Percentiles rank a stretch among this genome's conserved stretches.
phyloP scores from a whole-genome alignment of 768 basidiomycete genomes.

The Phanerochaete carnosa region DNA sequence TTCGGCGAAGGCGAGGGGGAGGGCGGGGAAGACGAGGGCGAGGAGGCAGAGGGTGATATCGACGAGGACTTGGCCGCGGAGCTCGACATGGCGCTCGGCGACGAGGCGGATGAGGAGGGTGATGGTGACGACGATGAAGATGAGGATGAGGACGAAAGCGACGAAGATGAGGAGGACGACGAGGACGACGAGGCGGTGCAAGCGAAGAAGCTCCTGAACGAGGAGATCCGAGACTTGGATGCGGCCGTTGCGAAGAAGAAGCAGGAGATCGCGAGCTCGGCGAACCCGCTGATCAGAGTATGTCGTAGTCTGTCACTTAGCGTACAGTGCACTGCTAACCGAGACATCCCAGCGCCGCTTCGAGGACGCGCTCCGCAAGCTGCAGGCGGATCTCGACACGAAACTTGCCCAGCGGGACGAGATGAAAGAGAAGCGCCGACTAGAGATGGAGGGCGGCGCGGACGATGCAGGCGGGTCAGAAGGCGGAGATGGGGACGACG shows the following conservation, averaged over 20 bases:
- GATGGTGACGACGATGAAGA: conserved; percentile 69
- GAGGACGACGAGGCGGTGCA: conserved; percentile 75
- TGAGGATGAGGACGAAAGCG: conserved; percentile 43
- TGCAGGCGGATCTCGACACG: conserved; percentile 82
- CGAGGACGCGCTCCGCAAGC: conserved; percentile 87
- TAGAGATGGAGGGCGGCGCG: conserved; percentile 65
- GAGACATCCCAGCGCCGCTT: conserved; percentile 69
- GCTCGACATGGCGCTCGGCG: conserved; percentile 78
- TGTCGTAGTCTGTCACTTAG: conserved; percentile 5
- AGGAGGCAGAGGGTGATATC: conserved; percentile 73
- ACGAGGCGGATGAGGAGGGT: conserved; percentile 52
- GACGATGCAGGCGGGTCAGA: conserved; percentile 31
- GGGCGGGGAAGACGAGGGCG: conserved; percentile 53
- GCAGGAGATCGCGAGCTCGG: conserved; percentile 76
- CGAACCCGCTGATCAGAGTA: conserved; percentile 86
- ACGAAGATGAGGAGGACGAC: conserved; percentile 75
- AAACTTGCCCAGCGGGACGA: conserved; percentile 79
- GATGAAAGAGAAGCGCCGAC: conserved; percentile 69
- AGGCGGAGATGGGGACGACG: conserved; percentile 30
- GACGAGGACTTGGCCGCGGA: conserved; percentile 89
- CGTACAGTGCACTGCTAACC: not conserved
- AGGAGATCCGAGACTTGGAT: conserved; percentile 88
- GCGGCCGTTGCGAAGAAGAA: conserved; percentile 85
- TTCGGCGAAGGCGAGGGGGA: conserved; percentile 55
- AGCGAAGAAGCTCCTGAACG: conserved; percentile 75